Percentiles rank a stretch among this genome's conserved stretches.
phyloP scores from a whole-genome alignment of 306 rosid genomes.

The Trifolium repens region DNA sequence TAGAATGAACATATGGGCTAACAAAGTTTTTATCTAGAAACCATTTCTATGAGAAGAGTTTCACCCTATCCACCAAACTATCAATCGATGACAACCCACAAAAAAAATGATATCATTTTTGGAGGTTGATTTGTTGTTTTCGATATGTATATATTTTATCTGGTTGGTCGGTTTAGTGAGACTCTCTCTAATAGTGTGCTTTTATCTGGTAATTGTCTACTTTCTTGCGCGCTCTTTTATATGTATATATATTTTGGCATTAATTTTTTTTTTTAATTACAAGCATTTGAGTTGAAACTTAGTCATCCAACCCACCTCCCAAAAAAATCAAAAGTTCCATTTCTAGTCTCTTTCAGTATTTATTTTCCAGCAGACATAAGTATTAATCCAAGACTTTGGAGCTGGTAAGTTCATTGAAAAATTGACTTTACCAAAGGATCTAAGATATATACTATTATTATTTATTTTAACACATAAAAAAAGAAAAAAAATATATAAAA shows the following conservation, averaged over 20 bases:
- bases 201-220: no score
- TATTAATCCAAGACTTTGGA: slow-evolving; percentile 35
- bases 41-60: no score
- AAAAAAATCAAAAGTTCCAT: slow-evolving; percentile 26
- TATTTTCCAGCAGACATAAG: slow-evolving; percentile 38
- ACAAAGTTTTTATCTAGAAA: no score
- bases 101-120: no score
- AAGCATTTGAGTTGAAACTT: slow-evolving; percentile 28
- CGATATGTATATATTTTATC: neutral
- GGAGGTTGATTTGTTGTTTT: no score
- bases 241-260: no score
- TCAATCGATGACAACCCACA: no score
- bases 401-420: slow-evolving; percentile 28
- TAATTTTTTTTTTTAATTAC: neutral
- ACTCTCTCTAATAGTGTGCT: no score
- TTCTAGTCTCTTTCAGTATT: slow-evolving; percentile 42
- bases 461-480: slow-evolving; percentile 17
- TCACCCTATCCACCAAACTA: no score
- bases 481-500: neutral
- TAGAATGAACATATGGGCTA: no score
- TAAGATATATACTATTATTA: slow-evolving; percentile 17
- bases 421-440: slow-evolving; percentile 46
- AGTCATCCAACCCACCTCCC: slow-evolving; percentile 13
- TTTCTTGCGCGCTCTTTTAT: no score
- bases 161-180: neutral